Percentiles rank a stretch among this genome's conserved stretches.
phyloP scores from a whole-genome alignment of 805 yeast genomes.

The Myxozyma kluyveri region DNA sequence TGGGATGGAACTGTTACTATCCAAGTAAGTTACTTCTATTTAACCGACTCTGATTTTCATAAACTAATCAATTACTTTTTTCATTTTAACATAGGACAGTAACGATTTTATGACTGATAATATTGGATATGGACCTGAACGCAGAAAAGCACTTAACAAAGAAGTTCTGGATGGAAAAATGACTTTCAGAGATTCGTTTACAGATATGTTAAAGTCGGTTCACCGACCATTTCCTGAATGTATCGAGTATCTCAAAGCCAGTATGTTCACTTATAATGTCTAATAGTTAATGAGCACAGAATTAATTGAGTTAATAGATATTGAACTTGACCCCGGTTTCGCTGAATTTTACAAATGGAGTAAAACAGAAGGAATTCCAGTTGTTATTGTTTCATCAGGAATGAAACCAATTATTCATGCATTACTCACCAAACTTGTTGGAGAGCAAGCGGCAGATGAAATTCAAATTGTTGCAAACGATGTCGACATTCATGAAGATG shows the following conservation, averaged over 20 bases:
- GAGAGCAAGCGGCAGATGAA: slow-evolving; percentile 65
- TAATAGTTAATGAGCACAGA: background rate
- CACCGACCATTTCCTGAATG: slow-evolving; percentile 77
- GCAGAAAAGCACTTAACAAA: slow-evolving; percentile 65
- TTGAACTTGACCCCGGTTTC: slow-evolving; percentile 88
- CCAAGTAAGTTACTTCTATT: slow-evolving; percentile 44
- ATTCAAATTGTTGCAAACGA: slow-evolving; percentile 82
- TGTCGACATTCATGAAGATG: slow-evolving; percentile 54
- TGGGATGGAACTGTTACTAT: slow-evolving; percentile 97
- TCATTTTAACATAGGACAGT: slow-evolving; percentile 52
- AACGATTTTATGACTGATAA: slow-evolving; percentile 88
- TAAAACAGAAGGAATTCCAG: slow-evolving; percentile 65
- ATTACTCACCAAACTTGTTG: slow-evolving; percentile 68
- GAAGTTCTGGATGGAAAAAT: slow-evolving; percentile 66
- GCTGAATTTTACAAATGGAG: slow-evolving; percentile 79
- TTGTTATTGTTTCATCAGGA: slow-evolving; percentile 86
- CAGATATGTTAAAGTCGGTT: slow-evolving; percentile 77
- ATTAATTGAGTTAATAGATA: slow-evolving; percentile 38
- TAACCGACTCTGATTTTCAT: no score
- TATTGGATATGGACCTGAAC: slow-evolving; percentile 75
- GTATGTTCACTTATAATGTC: slow-evolving; percentile 9
- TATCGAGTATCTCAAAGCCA: slow-evolving; percentile 59
- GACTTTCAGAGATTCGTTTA: slow-evolving; percentile 78
- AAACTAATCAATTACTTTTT: background rate
- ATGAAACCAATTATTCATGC: slow-evolving; percentile 90